Base-by-base conservation (phyloP, 306 rosid species). In the Vigna angularis region DNA sequence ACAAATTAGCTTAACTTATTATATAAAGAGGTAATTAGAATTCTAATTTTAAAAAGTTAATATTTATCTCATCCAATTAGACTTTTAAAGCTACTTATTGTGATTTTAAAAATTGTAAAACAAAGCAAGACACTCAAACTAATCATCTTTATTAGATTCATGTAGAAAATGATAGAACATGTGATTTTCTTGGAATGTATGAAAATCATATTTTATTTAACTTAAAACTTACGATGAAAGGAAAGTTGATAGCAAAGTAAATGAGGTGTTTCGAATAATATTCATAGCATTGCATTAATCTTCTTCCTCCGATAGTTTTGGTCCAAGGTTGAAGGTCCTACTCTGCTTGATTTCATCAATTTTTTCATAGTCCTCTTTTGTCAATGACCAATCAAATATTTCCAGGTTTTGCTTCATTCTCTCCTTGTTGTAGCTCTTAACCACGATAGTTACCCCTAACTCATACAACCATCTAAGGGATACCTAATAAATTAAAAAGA, bases 371-470 rank as follows among this genome's bases (percentile, higher is more conserved):
- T 86, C 90, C 4, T 72, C 77, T 42, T 78, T 72, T n/a, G 83
- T 50, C n/a, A 87, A 82, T 22, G 79, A 79, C 87, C 90, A 87
- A 26, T 86, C 90, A 80, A 87, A 89, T 56, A 87, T 83, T 26
- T 81, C 81, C 16, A 86, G 11, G 24, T 90, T 87, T 71, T 90
- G 76, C 44, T 83, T 85, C 85, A 90, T 34, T 51, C 91, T 84
- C 57, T 84, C 85, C 10, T 78, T 87, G 69, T 86, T 82, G 82
- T 77, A 84, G 80, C 94, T 90, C 85, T 87, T 86, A 9, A 82
- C 87, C 16, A 72, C 86, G 4, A 82, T 1, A 8, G 80, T 68
- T n/a, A 73, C 84, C 0, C 90, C 89, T 75, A 44, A 66, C 61
- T 87, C 89, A 30, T 84, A 84, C 4, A 82, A 44, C 90, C 90